Evolutionary conservation across 139 green algal genomes (phyloP).

Genomic region (Tetradesmus obliquus): DNA sequence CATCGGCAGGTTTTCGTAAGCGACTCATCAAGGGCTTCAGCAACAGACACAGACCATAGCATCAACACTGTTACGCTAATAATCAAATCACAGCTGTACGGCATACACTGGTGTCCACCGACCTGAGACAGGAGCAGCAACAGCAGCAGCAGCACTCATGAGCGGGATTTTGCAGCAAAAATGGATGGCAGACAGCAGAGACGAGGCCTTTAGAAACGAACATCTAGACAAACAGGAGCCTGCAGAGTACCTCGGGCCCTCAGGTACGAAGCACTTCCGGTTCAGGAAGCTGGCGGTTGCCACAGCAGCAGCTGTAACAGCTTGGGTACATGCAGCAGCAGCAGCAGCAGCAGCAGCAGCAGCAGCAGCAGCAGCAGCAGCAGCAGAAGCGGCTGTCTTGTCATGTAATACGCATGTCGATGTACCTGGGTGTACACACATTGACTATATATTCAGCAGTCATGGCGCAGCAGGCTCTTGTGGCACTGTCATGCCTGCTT

Average conservation of each 20-base stretch:
- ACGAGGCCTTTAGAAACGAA: background rate
- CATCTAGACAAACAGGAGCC: slow-evolving; percentile 8
- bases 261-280: background rate
- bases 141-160: background rate
- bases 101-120: background rate
- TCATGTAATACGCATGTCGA: too few relatives aligned
- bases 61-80: too few relatives aligned
- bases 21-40: background rate
- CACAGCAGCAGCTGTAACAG: background rate
- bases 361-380: too few relatives aligned
- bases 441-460: too few relatives aligned
- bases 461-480: too few relatives aligned
- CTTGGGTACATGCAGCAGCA: background rate
- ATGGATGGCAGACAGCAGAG: background rate
- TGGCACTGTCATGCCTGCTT: background rate
- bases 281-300: background rate
- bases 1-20: background rate
- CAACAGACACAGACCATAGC: too few relatives aligned
- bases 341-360: background rate
- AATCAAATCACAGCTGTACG: background rate
- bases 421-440: too few relatives aligned
- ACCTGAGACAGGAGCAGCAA: background rate
- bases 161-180: background rate
- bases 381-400: too few relatives aligned
- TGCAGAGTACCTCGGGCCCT: slow-evolving; percentile 2